A percentile compares a stretch with the other conserved stretches of the same genome.
Conservation (phyloP, 1,139 yeast genomes). For the Lodderomyces parapsilosis region DNA sequence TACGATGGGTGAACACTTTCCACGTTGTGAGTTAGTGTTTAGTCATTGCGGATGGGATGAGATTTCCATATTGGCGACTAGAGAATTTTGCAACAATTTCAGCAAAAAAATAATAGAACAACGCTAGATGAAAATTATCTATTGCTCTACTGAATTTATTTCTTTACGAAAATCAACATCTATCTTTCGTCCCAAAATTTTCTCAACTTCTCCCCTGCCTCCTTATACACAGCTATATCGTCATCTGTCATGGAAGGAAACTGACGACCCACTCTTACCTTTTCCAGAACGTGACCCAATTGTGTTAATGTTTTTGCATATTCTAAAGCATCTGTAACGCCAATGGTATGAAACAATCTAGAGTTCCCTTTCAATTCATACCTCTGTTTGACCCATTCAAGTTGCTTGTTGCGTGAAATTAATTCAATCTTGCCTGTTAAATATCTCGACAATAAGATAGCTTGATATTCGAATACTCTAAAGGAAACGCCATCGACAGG, state of each 20-base stretch:
- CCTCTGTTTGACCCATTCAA: slow-evolving; percentile 30
- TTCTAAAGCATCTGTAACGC: slow-evolving; percentile 22
- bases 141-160: neutral
- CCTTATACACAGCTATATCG: slow-evolving; percentile 22
- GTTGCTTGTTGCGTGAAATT: slow-evolving; percentile 30
- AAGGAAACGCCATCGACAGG: slow-evolving; percentile 42
- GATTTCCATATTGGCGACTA: no score
- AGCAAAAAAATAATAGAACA: neutral
- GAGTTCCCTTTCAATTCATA: slow-evolving; percentile 25
- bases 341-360: slow-evolving; percentile 44
- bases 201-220: slow-evolving; percentile 21
- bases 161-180: neutral
- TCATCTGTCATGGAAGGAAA: slow-evolving; percentile 31
- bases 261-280: slow-evolving; percentile 25
- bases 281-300: slow-evolving; percentile 28
- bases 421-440: slow-evolving; percentile 30
- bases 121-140: neutral
- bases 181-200: slow-evolving; percentile 15
- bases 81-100: neutral
- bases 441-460: slow-evolving; percentile 33
- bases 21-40: no score
- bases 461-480: slow-evolving; percentile 44
- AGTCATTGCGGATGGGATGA: no score
- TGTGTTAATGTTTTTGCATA: slow-evolving; percentile 23
- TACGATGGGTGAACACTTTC: no score